Evolutionary conservation across 2,329 filamentous ascomycete species (phyloP), one percentile per base, ranked within the genome.

Genomic region (Phyllosticta paracitricarpa): DNA sequence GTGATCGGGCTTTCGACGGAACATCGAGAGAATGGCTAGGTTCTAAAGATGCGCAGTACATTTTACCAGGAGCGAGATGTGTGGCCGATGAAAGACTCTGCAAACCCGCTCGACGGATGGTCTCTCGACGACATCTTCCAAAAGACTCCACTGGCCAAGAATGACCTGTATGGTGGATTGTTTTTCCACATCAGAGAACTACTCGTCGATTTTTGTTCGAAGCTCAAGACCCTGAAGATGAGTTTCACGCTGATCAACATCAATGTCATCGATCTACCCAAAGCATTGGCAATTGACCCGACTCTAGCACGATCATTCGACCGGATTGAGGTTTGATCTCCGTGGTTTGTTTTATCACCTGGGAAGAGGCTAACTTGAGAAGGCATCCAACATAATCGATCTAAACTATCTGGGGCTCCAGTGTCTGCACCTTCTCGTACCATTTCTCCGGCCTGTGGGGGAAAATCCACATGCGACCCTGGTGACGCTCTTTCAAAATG

Each of bases 371-470:
- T 26, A 35, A 33, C 26, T 1, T 3, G 4, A 12, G 26, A 25
- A 78, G 75, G 64, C 75, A 0, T 70, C 75, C 2, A 78, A 78
- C 63, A 73, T 78, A n/a, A 64, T 68, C 9, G 76, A 79, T 59
- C 10, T 28, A 0, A 64, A 62, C n/a, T 76, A 72, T 55, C 28
- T 76, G 2, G 75, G 75, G 0, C 64, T 68, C 2, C 30, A 14
- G 0, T 70, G 67, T 0, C 61, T 78, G 1, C 0, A 6, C 0
- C 40, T 61, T 9, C 70, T 78, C 40, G 66, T 63, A 3, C 71
- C 69, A 0, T 59, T 77, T 1, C 71, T 80, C 0, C 68, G 76
- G 57, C 22, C 62, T 0, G 68, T 63, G 7, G 1, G 2, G 1
- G 53, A 70, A 6, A 79, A 78, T 61, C 70, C 72, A 0, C 67